A percentile compares a stretch with the other conserved stretches of the same genome.
Conservation (phyloP, 805 yeast species). For the Teunomyces cretensis region DNA sequence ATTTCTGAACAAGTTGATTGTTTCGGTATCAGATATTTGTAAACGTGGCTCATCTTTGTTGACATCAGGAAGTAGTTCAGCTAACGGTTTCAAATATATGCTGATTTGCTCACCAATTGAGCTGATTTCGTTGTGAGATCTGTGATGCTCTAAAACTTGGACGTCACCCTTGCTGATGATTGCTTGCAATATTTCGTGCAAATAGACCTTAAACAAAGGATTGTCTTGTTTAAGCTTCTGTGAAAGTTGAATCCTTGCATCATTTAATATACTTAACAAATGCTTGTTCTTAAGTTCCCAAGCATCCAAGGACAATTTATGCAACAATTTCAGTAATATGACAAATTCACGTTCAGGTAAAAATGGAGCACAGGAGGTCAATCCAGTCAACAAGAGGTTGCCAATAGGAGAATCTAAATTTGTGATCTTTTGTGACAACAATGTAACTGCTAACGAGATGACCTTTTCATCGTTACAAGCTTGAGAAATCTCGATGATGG, state of each 20-base stretch:
- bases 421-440: conserved; percentile 73
- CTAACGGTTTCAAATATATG: conserved; percentile 67
- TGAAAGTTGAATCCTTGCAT: conserved; percentile 52
- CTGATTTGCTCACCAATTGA: conserved; percentile 70
- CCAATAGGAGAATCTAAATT: conserved; percentile 53
- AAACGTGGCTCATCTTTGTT: conserved; percentile 42
- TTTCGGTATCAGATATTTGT: conserved; percentile 44
- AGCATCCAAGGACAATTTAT: conserved; percentile 48
- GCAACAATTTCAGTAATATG: conserved; percentile 58
- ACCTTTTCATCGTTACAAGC: conserved; percentile 70
- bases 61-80: conserved; percentile 65
- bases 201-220: conserved; percentile 50
- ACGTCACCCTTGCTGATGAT: conserved; percentile 81
- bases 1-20: conserved; percentile 69
- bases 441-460: conserved; percentile 73
- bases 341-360: conserved; percentile 68
- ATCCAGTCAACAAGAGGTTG: conserved; percentile 55
- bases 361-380: conserved; percentile 59
- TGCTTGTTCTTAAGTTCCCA: conserved; percentile 38
- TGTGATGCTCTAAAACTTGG: conserved; percentile 70
- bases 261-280: conserved; percentile 40
- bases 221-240: conserved; percentile 39
- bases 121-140: conserved; percentile 71
- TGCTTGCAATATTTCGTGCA: conserved; percentile 63
- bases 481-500: conserved; percentile 65